phyloP scores from a whole-genome alignment of 257 asterid species.

The Craterostigma plantagineum region DNA sequence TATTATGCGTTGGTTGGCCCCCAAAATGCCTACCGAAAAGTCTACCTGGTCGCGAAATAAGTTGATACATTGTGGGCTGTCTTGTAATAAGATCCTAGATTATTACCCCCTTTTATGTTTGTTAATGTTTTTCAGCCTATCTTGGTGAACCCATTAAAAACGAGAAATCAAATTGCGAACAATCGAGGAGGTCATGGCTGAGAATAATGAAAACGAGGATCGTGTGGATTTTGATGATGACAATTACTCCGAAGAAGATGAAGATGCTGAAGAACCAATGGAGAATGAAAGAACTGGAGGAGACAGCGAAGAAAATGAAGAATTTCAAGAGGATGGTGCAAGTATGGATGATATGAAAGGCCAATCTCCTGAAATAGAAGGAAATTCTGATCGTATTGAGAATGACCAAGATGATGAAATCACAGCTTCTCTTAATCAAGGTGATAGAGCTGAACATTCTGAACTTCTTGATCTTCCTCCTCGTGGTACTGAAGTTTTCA shows the following conservation, averaged over 20 bases:
- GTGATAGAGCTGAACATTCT: slow-evolving; percentile 28
- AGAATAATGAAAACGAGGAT: slow-evolving; percentile 72
- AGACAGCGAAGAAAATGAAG: slow-evolving; percentile 50
- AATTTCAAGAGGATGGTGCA: slow-evolving; percentile 31
- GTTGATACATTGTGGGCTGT: no score
- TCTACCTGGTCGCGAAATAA: no score
- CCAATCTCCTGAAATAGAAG: slow-evolving; percentile 28
- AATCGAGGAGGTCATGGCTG: slow-evolving; percentile 79
- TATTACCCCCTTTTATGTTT: no score
- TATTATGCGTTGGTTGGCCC: no score
- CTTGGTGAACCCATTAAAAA: no score
- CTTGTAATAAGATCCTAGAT: no score
- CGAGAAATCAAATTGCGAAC: background rate
- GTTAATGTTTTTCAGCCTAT: no score
- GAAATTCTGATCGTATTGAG: slow-evolving; percentile 15
- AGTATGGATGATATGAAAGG: slow-evolving; percentile 44
- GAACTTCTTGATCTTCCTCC: slow-evolving; percentile 85
- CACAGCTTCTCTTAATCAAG: slow-evolving; percentile 19
- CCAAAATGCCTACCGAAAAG: no score
- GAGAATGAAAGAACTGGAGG: slow-evolving; percentile 62
- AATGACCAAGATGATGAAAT: slow-evolving; percentile 32
- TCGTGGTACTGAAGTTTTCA: slow-evolving; percentile 81
- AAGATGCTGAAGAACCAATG: slow-evolving; percentile 59
- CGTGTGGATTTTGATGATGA: slow-evolving; percentile 89
- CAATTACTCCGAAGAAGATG: slow-evolving; percentile 70